Evolutionary conservation across 1,284 basidiomycete species (phyloP).

Genomic region (Malassezia nana): DNA sequence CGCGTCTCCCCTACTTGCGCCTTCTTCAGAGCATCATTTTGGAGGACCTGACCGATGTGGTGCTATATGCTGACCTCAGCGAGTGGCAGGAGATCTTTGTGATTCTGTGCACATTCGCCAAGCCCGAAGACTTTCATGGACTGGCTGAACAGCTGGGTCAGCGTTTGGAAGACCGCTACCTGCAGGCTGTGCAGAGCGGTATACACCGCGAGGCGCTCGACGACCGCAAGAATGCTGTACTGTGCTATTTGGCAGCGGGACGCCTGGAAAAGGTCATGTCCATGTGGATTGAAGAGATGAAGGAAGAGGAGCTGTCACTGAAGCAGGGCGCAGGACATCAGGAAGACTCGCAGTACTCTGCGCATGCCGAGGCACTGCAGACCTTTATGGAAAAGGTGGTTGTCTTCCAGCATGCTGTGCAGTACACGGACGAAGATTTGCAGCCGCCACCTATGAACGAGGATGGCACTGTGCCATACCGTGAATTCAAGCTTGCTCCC

Average conservation of each 20-base stretch:
- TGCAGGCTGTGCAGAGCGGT: slow-evolving; percentile 51
- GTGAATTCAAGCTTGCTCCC: slow-evolving; percentile 69
- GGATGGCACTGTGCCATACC: slow-evolving; percentile 53
- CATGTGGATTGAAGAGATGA: slow-evolving; percentile 86
- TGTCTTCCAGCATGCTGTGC: slow-evolving; percentile 79
- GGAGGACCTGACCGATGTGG: slow-evolving; percentile 80
- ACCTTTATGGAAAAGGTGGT: slow-evolving; percentile 94
- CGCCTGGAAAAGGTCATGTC: slow-evolving; percentile 76
- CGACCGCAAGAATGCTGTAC: slow-evolving; percentile 75
- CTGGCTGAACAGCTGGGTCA: slow-evolving; percentile 85
- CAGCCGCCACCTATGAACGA: slow-evolving; percentile 50
- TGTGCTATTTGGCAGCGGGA: slow-evolving; percentile 76
- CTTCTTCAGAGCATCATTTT: slow-evolving; percentile 91
- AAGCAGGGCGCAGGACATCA: slow-evolving; percentile 18
- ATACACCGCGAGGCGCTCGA: slow-evolving; percentile 51
- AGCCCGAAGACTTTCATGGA: slow-evolving; percentile 68
- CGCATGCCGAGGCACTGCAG: slow-evolving; percentile 79
- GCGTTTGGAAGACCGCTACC: slow-evolving; percentile 72
- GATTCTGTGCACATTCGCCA: slow-evolving; percentile 88
- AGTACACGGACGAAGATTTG: slow-evolving; percentile 75
- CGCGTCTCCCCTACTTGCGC: slow-evolving; percentile 73
- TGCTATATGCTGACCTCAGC: slow-evolving; percentile 83
- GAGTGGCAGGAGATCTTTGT: slow-evolving; percentile 98
- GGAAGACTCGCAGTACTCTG: slow-evolving; percentile 56
- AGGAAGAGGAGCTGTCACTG: slow-evolving; percentile 63